Conservation (phyloP, 1,139 yeast species). For the Saccharomycopsis phalli region DNA sequence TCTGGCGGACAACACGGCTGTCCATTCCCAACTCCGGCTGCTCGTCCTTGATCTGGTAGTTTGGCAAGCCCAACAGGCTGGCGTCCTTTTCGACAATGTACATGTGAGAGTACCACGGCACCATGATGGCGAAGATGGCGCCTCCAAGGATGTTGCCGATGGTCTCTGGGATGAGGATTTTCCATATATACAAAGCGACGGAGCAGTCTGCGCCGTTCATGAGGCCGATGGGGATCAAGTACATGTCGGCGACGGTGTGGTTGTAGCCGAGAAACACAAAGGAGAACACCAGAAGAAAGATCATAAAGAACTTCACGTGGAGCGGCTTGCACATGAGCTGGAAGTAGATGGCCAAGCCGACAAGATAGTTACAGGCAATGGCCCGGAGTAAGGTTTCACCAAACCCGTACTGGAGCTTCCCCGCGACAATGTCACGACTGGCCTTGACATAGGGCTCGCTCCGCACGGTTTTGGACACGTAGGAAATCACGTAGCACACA, state of each 20-base stretch:
- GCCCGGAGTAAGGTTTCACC: conserved; percentile 54
- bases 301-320: conserved; percentile 65
- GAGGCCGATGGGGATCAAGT: conserved; percentile 51
- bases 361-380: conserved; percentile 69
- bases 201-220: conserved; percentile 54
- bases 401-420: conserved; percentile 42
- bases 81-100: conserved; percentile 64
- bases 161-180: conserved; percentile 54
- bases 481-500: conserved; percentile 54
- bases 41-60: conserved; percentile 63
- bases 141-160: conserved; percentile 73
- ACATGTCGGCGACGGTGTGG: conserved; percentile 80
- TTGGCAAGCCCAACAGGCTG: conserved; percentile 49
- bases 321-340: conserved; percentile 72
- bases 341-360: conserved; percentile 62
- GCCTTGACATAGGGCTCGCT: conserved; percentile 36
- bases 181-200: conserved; percentile 65
- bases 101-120: conserved; percentile 65
- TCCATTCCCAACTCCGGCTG: conserved; percentile 71
- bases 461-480: conserved; percentile 41
- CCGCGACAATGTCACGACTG: conserved; percentile 37
- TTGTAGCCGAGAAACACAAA: conserved; percentile 69
- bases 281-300: conserved; percentile 60
- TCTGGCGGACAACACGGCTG: conserved; percentile 58
- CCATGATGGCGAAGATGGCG: conserved; percentile 44